Base-by-base conservation (phyloP, 192 early-diverging fungal genomes). In the Funneliformis geosporum region DNA sequence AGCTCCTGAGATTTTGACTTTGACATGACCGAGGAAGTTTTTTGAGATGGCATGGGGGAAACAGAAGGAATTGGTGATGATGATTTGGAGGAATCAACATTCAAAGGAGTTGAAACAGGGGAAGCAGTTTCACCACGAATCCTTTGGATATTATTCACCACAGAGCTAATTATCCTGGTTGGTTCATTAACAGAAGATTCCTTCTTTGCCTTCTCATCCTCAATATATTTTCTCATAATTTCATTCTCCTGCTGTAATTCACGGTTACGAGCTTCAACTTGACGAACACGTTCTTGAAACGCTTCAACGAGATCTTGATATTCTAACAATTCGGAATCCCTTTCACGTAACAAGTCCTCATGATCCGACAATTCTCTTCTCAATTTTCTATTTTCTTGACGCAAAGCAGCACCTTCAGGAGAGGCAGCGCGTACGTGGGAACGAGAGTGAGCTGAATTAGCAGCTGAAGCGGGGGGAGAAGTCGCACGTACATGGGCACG, bases 181-280 rank as follows among this genome's bases (percentile, higher is more conserved):
- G 75, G 60, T 28, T 39, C n/a, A 60, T 76, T n/a, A 0, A 27
- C 23, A 8, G 27, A 1, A 33, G 55, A 0, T 75, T 75, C 21
- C 18, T 55, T 55, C 7, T 55, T 42, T 23, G 8, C 18, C 5
- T 25, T 27, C 5, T 23, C 27, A 39, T 75, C 73, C 14, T 44
- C 43, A 27, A 68, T 11, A 33, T 66, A 21, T 50, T 23, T 28
- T 10, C 44, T 28, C 28, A 79, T 42, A 4, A 39, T 21, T 14
- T 59, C 43, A 60, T 79, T 79, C 42, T 79, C 46, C 21, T 0
- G 5, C 7, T 42, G 7, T 25, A 79, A 70, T 79, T 79, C 47
- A 44, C 47, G 11, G 16, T 70, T 70, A 40, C 44, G 46, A 47
- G 62, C 76, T 47, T 38, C 28, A 65, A 76, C 60, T 76, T 76